Percentiles rank a stretch among this genome's conserved stretches.
Evolutionary conservation across 257 asterid genomes (phyloP).

Genomic region (Penstemon eatonii): DNA sequence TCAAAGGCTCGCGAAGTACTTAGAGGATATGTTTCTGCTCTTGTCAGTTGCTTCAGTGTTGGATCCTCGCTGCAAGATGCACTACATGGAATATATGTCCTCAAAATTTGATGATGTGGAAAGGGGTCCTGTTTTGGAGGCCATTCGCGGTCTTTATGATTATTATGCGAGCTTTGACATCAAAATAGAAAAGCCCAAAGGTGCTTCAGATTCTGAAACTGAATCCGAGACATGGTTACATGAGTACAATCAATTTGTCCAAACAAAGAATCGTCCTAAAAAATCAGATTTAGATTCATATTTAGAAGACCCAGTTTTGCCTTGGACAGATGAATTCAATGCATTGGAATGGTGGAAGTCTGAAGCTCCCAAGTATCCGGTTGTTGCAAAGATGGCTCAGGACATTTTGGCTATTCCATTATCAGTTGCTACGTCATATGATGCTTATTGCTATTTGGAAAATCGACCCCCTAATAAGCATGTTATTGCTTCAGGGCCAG

Average conservation of each 20-base stretch:
- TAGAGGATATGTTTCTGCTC: background rate
- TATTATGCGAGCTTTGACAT: background rate
- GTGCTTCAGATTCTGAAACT: background rate
- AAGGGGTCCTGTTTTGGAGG: constrained; percentile 1
- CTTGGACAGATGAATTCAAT: constrained; percentile 22
- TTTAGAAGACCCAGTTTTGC: constrained; percentile 21
- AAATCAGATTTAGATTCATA: constrained; percentile 12
- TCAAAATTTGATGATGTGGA: background rate
- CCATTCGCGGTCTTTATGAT: background rate
- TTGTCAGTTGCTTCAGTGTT: background rate
- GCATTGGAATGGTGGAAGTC: constrained; percentile 26
- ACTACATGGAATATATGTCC: background rate
- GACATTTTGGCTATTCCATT: constrained; percentile 26
- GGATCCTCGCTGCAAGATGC: background rate
- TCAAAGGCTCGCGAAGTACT: background rate
- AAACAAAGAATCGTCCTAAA: background rate
- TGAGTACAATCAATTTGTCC: background rate
- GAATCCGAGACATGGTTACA: background rate
- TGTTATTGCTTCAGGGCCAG: background rate
- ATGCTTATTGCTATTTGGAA: constrained; percentile 20
- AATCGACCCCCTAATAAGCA: constrained; percentile 3
- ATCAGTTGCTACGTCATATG: constrained; percentile 21
- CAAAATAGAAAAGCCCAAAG: background rate
- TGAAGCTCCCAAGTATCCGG: constrained; percentile 20
- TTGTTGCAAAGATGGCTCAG: constrained; percentile 20